phyloP scores from a whole-genome alignment of 169 alveolate genomes.

The Ichthyophthirius multifiliis region DNA sequence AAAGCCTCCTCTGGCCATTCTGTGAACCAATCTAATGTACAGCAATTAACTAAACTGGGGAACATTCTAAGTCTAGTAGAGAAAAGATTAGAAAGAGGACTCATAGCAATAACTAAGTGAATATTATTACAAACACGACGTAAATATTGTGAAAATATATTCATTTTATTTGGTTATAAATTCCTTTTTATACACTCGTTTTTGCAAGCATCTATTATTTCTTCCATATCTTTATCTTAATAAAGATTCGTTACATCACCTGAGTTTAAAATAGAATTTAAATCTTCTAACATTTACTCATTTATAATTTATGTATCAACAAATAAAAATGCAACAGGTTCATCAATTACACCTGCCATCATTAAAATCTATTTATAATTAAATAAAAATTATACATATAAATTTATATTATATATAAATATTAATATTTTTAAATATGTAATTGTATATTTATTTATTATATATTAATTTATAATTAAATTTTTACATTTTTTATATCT shows the following conservation, averaged over 20 bases:
- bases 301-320: slow-evolving; percentile 90
- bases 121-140: slow-evolving; percentile 87
- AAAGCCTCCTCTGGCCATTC: slow-evolving; percentile 86
- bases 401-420: too few relatives aligned
- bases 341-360: slow-evolving; percentile 88
- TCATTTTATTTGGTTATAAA: slow-evolving; percentile 87
- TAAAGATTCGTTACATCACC: slow-evolving; percentile 93
- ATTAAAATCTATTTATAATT: slow-evolving; percentile 83
- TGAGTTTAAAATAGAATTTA: slow-evolving; percentile 89
- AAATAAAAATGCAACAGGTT: slow-evolving; percentile 88
- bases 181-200: slow-evolving; percentile 79
- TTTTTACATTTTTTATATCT: slow-evolving; percentile 83
- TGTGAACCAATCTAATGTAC: slow-evolving; percentile 90
- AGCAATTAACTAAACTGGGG: slow-evolving; percentile 93
- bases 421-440: too few relatives aligned
- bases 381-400: slow-evolving; percentile 56
- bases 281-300: slow-evolving; percentile 91
- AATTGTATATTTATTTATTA: background rate
- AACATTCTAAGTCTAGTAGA: slow-evolving; percentile 89
- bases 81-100: slow-evolving; percentile 55
- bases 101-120: slow-evolving; percentile 90
- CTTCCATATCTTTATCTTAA: slow-evolving; percentile 89
- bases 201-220: slow-evolving; percentile 66
- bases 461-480: background rate
- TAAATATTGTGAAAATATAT: slow-evolving; percentile 86